These are phyloP conservation scores for Lodderomyces jiufengensis DNA, from an alignment of 1,139 yeast genomes.

Conservation along the genomic window DNA sequence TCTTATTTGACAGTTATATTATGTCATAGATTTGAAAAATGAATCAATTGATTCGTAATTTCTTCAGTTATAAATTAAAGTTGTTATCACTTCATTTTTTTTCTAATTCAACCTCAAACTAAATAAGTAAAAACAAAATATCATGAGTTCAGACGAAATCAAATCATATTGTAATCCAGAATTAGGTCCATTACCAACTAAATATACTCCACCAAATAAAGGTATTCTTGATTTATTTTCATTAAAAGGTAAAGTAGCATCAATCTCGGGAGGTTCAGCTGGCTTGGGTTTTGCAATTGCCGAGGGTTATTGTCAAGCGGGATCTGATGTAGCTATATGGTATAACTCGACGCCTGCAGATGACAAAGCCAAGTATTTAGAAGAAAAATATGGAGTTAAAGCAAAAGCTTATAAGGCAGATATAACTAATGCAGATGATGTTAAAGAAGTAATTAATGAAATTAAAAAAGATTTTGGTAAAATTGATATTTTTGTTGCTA, in stretches of 20 bases:
- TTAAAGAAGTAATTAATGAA: slow-evolving; percentile 52
- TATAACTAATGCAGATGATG: slow-evolving; percentile 56
- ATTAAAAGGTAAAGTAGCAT: slow-evolving; percentile 79
- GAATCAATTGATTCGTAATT: too few species aligned
- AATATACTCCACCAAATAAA: slow-evolving; percentile 26
- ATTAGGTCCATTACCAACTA: slow-evolving; percentile 27
- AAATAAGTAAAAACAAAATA: too few species aligned
- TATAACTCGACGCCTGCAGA: slow-evolving; percentile 53
- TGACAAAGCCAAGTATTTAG: slow-evolving; percentile 52
- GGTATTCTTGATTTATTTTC: slow-evolving; percentile 52
- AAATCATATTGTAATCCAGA: slow-evolving; percentile 22
- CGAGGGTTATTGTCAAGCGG: slow-evolving; percentile 84
- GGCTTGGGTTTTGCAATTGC: slow-evolving; percentile 88
- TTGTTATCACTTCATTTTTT: too few species aligned
- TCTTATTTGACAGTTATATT: too few species aligned
- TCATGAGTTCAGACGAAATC: slow-evolving; percentile 10
- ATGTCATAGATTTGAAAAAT: too few species aligned
- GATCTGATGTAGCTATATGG: slow-evolving; percentile 89
- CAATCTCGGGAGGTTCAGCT: slow-evolving; percentile 83
- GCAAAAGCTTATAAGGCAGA: slow-evolving; percentile 72
- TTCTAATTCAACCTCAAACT: too few species aligned
- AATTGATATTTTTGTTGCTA: slow-evolving; percentile 83
- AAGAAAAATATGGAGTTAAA: slow-evolving; percentile 61
- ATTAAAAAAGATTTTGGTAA: slow-evolving; percentile 69
- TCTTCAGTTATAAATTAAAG: too few species aligned